Base-by-base conservation (phyloP, 306 rosid genomes). In the Albizia julibrissin region DNA sequence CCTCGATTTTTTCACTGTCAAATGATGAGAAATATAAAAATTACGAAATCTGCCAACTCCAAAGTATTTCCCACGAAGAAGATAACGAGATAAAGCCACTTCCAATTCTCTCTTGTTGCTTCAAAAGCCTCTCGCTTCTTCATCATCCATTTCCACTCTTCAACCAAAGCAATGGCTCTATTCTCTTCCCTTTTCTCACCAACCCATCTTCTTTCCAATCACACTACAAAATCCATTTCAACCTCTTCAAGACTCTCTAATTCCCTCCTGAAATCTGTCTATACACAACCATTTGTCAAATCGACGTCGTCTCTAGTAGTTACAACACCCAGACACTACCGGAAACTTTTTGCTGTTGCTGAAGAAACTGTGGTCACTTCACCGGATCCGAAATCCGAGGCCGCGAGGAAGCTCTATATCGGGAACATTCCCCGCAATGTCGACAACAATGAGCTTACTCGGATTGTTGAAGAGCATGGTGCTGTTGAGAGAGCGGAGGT, bases 401-500 rank as follows among this genome's bases (percentile, higher is more conserved):
- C 91, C 24, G 91, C 87, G 0, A 89, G 94, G 85, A 91, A 88
- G 76, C 88, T 95, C 66, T 95, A 93, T 76, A 62, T 95, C 31
- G 99, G 98, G 33, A 95, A 95, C 89, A 92, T 95, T 87, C 98
- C 99, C 6, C 84, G 98, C 75, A 89, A 84, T 40, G 69, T 95
- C 72, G 75, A 78, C 65, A 89, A 93, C 71, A 89, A 87, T 21
- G 91, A 91, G 84, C 99, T 95, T 21, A 46, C 89, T 8, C 85
- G 84, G 54, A 87, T 95, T 76, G 89, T 95, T 42, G 83, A 92
- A 84, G 93, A 92, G 80, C 98, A 93, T 80, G 99, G 95, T 10
- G 90, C 91, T 78, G 89, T 95, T 33, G 99, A 95, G 84, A 95
- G 91, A 83, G 88, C 93, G 1, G 97, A 93, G 98, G 99, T 95